Evolutionary conservation across 768 basidiomycete genomes (phyloP).

Genomic region (Neoboletus magnificus): DNA sequence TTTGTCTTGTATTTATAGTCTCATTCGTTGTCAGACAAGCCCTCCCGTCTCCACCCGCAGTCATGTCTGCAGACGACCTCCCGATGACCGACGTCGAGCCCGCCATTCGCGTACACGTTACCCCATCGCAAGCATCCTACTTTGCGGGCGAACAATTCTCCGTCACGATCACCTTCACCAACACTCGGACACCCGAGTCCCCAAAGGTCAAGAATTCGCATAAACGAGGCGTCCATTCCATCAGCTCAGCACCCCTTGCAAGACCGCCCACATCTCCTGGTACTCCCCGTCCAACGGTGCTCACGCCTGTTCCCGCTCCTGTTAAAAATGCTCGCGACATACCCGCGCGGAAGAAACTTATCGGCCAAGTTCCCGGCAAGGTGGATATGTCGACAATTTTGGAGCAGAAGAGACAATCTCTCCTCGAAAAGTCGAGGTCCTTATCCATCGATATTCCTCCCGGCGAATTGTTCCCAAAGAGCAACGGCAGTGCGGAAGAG

Average conservation of each 20-base stretch:
- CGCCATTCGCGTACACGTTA: constrained; percentile 64
- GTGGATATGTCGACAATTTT: constrained; percentile 46
- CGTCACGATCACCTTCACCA: constrained; percentile 84
- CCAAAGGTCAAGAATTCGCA: constrained; percentile 43
- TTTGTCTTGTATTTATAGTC: neutral
- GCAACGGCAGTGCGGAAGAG: neutral
- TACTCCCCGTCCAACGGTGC: constrained; percentile 40
- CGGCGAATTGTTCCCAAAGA: constrained; percentile 39
- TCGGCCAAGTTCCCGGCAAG: constrained; percentile 44
- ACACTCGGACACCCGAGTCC: constrained; percentile 57
- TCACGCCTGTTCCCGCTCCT: constrained; percentile 20
- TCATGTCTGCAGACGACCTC: constrained; percentile 21
- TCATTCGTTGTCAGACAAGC: neutral
- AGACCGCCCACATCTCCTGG: constrained; percentile 83
- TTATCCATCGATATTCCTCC: constrained; percentile 63
- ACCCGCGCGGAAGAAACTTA: constrained; percentile 48
- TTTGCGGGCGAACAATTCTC: constrained; percentile 90
- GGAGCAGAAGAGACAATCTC: constrained; percentile 51
- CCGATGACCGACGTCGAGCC: constrained; percentile 34
- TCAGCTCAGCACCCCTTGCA: constrained; percentile 78
- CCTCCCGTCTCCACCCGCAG: neutral
- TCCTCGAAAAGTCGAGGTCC: constrained; percentile 52
- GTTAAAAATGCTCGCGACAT: constrained; percentile 28
- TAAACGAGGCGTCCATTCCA: constrained; percentile 72
- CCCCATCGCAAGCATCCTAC: constrained; percentile 83